Conservation (phyloP, 106 monocot genomes). For the Phalaenopsis aphrodite region DNA sequence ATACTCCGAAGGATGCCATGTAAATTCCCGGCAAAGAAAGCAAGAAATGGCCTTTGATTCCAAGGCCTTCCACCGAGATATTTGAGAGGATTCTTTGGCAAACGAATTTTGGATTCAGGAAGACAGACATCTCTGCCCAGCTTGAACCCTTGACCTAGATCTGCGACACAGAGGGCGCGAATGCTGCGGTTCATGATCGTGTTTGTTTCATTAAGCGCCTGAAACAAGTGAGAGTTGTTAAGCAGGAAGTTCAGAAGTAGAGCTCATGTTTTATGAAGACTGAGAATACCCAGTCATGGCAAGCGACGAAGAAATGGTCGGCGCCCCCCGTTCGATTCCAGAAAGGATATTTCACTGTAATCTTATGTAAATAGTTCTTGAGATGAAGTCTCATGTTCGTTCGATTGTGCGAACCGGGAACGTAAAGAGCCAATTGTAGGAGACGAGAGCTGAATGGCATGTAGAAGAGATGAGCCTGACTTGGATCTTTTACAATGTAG, state of each 20-base stretch:
- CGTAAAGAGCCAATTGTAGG: conserved; percentile 22
- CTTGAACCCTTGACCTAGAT: conserved; percentile 19
- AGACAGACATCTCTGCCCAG: conserved; percentile 39
- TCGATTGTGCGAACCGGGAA: conserved; percentile 19
- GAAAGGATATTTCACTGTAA: conserved; percentile 46
- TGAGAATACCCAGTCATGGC: conserved; percentile 48
- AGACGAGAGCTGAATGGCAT: conserved; percentile 41
- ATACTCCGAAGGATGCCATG: conserved; percentile 43
- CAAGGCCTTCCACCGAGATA: conserved; percentile 28
- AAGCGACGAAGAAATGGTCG: conserved; percentile 27
- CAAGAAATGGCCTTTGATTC: conserved; percentile 20
- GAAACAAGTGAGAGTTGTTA: not conserved
- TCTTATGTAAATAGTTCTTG: conserved; percentile 21
- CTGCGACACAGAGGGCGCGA: conserved; percentile 35
- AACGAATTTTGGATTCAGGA: conserved; percentile 27
- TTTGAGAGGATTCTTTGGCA: conserved; percentile 19
- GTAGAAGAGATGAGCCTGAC: conserved; percentile 49
- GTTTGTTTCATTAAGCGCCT: conserved; percentile 37
- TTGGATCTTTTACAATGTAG: conserved; percentile 19
- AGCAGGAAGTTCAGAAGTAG: not conserved
- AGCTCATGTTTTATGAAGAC: not conserved
- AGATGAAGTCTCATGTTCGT: conserved; percentile 15
- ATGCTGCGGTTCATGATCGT: conserved; percentile 24
- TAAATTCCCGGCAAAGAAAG: conserved; percentile 61
- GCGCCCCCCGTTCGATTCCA: conserved; percentile 37